These are phyloP conservation scores for Aspergillus awamori DNA, from an alignment of 2,329 filamentous ascomycete species.

Conservation along the genomic window DNA sequence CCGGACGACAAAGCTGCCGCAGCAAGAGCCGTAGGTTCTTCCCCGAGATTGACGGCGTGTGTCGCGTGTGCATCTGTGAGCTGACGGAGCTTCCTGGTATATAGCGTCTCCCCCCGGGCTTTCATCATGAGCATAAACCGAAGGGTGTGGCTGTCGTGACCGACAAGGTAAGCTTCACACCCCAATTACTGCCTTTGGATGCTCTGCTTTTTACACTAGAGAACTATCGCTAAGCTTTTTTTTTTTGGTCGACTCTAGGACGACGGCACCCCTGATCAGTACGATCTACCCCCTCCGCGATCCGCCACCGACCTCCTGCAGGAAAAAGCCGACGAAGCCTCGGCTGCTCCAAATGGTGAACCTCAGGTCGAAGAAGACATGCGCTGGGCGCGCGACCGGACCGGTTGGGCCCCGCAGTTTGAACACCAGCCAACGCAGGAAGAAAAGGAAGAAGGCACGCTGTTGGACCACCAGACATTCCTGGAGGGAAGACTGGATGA, in stretches of 20 bases:
- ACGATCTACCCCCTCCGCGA: constrained; percentile 75
- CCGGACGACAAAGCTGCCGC: constrained; percentile 83
- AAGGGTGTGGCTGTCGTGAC: constrained; percentile 63
- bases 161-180: constrained; percentile 61
- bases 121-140: constrained; percentile 56
- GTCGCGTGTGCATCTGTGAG: neutral
- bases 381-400: constrained; percentile 60
- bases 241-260: constrained; percentile 48
- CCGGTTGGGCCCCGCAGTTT: constrained; percentile 89
- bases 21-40: constrained; percentile 68
- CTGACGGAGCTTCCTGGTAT: constrained; percentile 20
- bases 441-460: constrained; percentile 59
- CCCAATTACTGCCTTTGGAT: neutral
- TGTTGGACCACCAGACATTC: constrained; percentile 86
- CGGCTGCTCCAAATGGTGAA: constrained; percentile 55
- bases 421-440: constrained; percentile 61
- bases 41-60: neutral
- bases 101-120: constrained; percentile 65
- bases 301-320: constrained; percentile 53
- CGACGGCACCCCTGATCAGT: constrained; percentile 67
- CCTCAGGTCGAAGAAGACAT: constrained; percentile 57
- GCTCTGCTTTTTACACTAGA: neutral
- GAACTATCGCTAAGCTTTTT: neutral
- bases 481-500: constrained; percentile 83
- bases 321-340: constrained; percentile 60